A percentile compares a stretch with the other conserved stretches of the same genome.
phyloP scores from a whole-genome alignment of 768 basidiomycete species.

The Tephrocybe rancida region DNA sequence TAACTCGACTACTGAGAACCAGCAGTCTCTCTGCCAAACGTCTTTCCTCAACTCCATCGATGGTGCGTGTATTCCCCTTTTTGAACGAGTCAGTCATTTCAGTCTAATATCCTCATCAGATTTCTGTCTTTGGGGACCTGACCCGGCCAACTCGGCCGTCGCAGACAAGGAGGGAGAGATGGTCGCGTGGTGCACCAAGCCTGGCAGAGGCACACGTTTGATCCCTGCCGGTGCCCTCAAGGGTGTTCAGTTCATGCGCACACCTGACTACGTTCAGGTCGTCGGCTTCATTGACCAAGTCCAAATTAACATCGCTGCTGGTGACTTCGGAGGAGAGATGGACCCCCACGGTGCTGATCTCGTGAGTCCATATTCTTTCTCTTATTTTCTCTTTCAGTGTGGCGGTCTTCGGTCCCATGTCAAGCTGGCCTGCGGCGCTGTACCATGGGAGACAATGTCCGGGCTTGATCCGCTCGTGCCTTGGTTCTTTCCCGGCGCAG shows the following conservation, averaged over 20 bases:
- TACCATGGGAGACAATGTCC: too few relatives aligned
- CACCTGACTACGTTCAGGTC: conserved; percentile 55
- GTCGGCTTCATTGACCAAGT: conserved; percentile 62
- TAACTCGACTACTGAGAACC: conserved; percentile 66
- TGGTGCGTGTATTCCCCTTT: conserved; percentile 33
- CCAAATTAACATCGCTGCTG: conserved; percentile 44
- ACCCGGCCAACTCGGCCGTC: conserved; percentile 45
- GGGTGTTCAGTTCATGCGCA: conserved; percentile 59
- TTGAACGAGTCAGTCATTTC: neutral
- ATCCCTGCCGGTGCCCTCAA: conserved; percentile 59
- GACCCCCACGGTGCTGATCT: conserved; percentile 65
- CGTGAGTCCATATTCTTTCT: conserved; percentile 4
- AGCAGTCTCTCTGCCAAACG: conserved; percentile 64
- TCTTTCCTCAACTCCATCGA: conserved; percentile 55
- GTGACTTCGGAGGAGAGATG: conserved; percentile 70
- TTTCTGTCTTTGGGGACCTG: conserved; percentile 62
- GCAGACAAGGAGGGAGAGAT: conserved; percentile 61
- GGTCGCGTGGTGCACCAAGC: conserved; percentile 73
- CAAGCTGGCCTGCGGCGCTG: too few relatives aligned
- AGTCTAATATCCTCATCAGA: conserved; percentile 34
- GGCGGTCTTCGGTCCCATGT: too few relatives aligned
- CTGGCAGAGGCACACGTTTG: conserved; percentile 61
- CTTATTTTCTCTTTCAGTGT: neutral
- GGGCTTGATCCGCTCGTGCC: too few relatives aligned
- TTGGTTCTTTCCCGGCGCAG: too few relatives aligned